Evolutionary conservation across 495 filamentous ascomycete species (phyloP).

Genomic region (Penicillium salamii): DNA sequence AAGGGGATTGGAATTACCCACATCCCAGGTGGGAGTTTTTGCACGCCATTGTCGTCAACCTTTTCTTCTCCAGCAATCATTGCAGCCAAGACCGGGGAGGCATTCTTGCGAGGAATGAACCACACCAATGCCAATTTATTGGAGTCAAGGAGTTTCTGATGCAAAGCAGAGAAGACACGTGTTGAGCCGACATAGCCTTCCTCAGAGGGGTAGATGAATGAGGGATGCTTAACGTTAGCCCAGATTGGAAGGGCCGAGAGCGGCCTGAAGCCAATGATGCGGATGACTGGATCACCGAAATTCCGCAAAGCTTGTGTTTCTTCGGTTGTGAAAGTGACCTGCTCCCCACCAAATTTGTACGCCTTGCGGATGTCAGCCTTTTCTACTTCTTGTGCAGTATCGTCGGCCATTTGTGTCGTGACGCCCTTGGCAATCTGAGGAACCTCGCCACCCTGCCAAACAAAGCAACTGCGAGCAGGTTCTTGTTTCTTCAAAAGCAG

Average conservation of each 20-base stretch:
- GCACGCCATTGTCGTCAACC: conserved; percentile 62
- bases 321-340: conserved; percentile 78
- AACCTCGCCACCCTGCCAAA: conserved; percentile 81
- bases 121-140: conserved; percentile 82
- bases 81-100: conserved; percentile 72
- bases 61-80: conserved; percentile 72
- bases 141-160: conserved; percentile 76
- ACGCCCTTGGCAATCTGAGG: conserved; percentile 73
- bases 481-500: conserved; percentile 81
- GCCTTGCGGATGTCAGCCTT: conserved; percentile 84
- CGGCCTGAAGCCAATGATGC: conserved; percentile 93
- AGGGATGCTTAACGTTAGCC: conserved; percentile 80
- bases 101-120: conserved; percentile 81
- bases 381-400: conserved; percentile 71
- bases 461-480: conserved; percentile 74
- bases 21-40: conserved; percentile 75
- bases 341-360: conserved; percentile 92
- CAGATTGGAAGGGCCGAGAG: conserved; percentile 71
- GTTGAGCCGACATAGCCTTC: conserved; percentile 86
- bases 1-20: conserved; percentile 89
- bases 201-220: conserved; percentile 94
- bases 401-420: conserved; percentile 70
- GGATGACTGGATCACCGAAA: conserved; percentile 78
- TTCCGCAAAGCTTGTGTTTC: conserved; percentile 73
- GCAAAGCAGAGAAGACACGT: conserved; percentile 86